Evolutionary conservation across 441 rosid genomes (phyloP).

Genomic region (Euphorbia celastroides): DNA sequence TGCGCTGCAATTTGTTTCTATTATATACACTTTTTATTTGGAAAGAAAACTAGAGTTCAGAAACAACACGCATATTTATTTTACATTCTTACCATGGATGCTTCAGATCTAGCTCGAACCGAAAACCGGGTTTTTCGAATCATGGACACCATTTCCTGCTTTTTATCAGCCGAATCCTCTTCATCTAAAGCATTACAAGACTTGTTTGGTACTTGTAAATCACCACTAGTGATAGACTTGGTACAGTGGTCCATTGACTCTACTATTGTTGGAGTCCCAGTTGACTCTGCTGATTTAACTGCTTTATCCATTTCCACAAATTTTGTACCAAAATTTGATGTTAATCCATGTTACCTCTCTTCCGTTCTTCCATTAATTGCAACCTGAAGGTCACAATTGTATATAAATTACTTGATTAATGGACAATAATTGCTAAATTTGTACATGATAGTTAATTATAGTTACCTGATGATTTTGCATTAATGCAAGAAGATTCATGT

Average conservation of each 20-base stretch:
- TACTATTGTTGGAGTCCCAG: constrained; percentile 24
- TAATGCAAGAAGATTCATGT: constrained; percentile 45
- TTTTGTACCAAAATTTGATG: too few species aligned
- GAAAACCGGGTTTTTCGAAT: constrained; percentile 94
- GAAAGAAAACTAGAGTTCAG: too few species aligned
- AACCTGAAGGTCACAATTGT: too few species aligned
- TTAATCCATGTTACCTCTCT: constrained; percentile 26
- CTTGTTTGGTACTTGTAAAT: constrained; percentile 42
- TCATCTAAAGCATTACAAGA: too few species aligned
- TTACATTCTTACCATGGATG: constrained; percentile 59
- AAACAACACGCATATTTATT: too few species aligned
- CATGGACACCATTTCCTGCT: constrained; percentile 54
- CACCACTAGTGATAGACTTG: constrained; percentile 18
- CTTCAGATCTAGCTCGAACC: constrained; percentile 87
- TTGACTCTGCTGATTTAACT: neutral
- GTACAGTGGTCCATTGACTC: constrained; percentile 30
- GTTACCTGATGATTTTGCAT: constrained; percentile 30
- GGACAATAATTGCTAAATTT: too few species aligned
- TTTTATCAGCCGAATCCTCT: constrained; percentile 38
- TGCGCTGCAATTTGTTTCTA: too few species aligned
- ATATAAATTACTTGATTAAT: too few species aligned
- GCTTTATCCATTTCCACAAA: too few species aligned
- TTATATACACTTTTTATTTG: too few species aligned
- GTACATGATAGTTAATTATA: too few species aligned
- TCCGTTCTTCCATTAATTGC: constrained; percentile 22